phyloP scores from a whole-genome alignment of 2,329 filamentous ascomycete species.

The Didymella pinodella region DNA sequence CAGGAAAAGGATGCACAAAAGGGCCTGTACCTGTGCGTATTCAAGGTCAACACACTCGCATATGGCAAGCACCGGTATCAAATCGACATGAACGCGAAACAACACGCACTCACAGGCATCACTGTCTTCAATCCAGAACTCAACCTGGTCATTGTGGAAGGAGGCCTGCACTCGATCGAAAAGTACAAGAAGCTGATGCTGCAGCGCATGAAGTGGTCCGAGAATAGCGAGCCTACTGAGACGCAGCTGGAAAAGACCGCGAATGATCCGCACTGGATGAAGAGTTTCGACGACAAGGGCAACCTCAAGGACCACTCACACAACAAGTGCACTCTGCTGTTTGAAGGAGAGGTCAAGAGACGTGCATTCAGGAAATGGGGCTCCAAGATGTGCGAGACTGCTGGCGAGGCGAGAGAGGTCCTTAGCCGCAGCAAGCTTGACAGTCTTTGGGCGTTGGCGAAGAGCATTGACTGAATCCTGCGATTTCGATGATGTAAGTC shows the following conservation, averaged over 20 bases:
- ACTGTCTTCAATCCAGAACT: constrained; percentile 90
- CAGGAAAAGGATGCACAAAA: constrained; percentile 88
- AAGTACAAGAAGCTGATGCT: constrained; percentile 94
- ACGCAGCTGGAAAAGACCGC: constrained; percentile 66
- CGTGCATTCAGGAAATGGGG: constrained; percentile 88
- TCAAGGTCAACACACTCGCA: constrained; percentile 86
- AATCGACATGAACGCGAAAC: constrained; percentile 89
- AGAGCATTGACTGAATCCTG: constrained; percentile 56
- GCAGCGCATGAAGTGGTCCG: constrained; percentile 92
- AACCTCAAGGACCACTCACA: constrained; percentile 79
- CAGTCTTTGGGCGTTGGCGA: constrained; percentile 91
- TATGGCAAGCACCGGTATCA: constrained; percentile 95
- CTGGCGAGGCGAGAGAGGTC: constrained; percentile 83
- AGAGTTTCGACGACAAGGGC: constrained; percentile 78
- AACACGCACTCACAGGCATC: constrained; percentile 85
- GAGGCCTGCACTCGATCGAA: constrained; percentile 81
- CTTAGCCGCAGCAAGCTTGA: constrained; percentile 87
- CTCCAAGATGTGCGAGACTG: constrained; percentile 86
- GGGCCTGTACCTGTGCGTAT: constrained; percentile 85
- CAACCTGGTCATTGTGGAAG: constrained; percentile 90
- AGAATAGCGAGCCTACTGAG: constrained; percentile 76
- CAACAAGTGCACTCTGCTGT: constrained; percentile 85
- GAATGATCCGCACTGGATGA: constrained; percentile 74
- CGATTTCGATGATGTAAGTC: background rate
- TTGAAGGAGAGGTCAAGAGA: constrained; percentile 86